These are phyloP conservation scores for Starmerella stigmatis DNA, from an alignment of 805 yeast species.

Conservation along the genomic window DNA sequence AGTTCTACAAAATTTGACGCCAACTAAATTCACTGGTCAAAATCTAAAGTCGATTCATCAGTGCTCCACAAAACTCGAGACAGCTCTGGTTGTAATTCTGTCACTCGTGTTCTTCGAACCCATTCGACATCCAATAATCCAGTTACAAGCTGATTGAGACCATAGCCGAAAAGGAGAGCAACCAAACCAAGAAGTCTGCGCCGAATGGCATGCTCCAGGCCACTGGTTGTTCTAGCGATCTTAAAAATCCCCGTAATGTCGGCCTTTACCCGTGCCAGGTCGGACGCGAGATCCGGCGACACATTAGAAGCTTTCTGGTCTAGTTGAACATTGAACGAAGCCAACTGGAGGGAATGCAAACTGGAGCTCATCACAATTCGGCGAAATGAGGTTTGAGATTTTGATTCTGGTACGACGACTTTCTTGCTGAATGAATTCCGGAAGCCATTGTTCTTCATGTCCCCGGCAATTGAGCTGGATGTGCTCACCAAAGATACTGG, in stretches of 20 bases:
- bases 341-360: constrained; percentile 28
- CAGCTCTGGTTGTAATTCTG: constrained; percentile 9
- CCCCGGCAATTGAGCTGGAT: background rate
- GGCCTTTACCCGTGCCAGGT: constrained; percentile 16
- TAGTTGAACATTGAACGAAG: constrained; percentile 27
- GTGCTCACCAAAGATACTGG: constrained; percentile 14
- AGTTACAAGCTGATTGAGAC: constrained; percentile 13
- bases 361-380: constrained; percentile 26
- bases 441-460: no score
- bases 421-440: background rate
- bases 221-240: constrained; percentile 4
- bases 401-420: constrained; percentile 14
- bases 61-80: background rate
- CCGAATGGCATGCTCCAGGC: constrained; percentile 9
- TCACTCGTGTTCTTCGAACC: constrained; percentile 22
- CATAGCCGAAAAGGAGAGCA: constrained; percentile 16
- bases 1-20: no score
- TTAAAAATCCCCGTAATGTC: constrained; percentile 19
- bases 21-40: no score
- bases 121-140: constrained; percentile 27
- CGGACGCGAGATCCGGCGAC: constrained; percentile 1
- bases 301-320: constrained; percentile 22
- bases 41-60: no score
- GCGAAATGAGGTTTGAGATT: constrained; percentile 17
- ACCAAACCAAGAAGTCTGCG: constrained; percentile 10